Base-by-base conservation (phyloP, 177 flowering plant species). In the Vitis hybrid region DNA sequence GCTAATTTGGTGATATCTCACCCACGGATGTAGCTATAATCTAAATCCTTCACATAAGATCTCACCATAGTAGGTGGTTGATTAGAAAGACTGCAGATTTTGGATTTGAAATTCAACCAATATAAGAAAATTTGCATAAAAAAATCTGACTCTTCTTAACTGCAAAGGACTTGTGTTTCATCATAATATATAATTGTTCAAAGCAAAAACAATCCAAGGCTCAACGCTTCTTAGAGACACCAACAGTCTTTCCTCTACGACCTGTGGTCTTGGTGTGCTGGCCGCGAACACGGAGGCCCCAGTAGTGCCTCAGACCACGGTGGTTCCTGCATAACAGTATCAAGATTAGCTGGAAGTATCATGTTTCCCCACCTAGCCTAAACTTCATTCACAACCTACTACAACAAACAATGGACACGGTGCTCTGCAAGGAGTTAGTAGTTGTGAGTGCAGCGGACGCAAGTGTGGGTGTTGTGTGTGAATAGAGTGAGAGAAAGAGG, bases 161-260 rank as follows among this genome's bases (percentile, higher is more conserved):
- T 2, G 26, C 34, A 50, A 10, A 19, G 7, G 3, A 10, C 15
- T 4, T 39, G 19, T 53, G 16, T 39, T 57, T 26, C 29, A 61
- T 31, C 53, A 58, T 19, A 34, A 68, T n/a, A 29, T 50, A 60
- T 22, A 20, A 19, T 49, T 34, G 54, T 57, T 10, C 58, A n/a
- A 65, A 48, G 34, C 9, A 54, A 61, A 18, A 49, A 31, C 54
- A 57, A 16, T 13, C 3, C 4, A 49, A 5, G 26, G 61, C 49
- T 71, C 54, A 79, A 34, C 82, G 80, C 82, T 80, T 80, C 78
- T 80, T 80, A 26, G 82, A 80, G 78, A 80, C 82, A 77, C 82
- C 82, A 68, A 80, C 82, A 55, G 82, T 80, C 80, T 80, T 80
- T 10, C 82, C 80, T 14, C 82, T 50, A 57, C 82, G 76, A 11